Evolutionary conservation across 768 basidiomycete species (phyloP).

Genomic region (Lactifluus hygrophoroides): DNA sequence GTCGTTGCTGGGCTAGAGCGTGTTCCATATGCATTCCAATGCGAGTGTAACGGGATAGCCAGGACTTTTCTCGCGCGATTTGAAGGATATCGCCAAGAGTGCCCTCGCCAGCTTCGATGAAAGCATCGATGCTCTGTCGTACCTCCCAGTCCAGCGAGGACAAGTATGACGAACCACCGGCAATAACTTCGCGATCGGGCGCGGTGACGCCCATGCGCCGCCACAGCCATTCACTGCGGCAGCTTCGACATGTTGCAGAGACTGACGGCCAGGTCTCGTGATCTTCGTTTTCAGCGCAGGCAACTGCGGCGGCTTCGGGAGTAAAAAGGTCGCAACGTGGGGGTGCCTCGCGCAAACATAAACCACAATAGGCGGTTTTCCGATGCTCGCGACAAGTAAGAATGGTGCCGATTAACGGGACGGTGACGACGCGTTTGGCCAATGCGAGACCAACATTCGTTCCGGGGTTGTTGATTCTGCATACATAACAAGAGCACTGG

Average conservation of each 20-base stretch:
- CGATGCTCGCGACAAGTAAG: slow-evolving; percentile 58
- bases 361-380: slow-evolving; percentile 51
- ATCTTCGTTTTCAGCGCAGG: slow-evolving; percentile 64
- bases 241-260: slow-evolving; percentile 58
- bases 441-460: slow-evolving; percentile 40
- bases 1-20: slow-evolving; percentile 47
- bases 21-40: slow-evolving; percentile 59
- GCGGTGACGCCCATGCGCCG: slow-evolving; percentile 40
- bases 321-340: slow-evolving; percentile 28
- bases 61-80: slow-evolving; percentile 60
- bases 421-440: slow-evolving; percentile 39
- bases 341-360: slow-evolving; percentile 61
- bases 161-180: slow-evolving; percentile 30
- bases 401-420: slow-evolving; percentile 39
- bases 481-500: slow-evolving; percentile 49
- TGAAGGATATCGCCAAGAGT: slow-evolving; percentile 50
- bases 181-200: slow-evolving; percentile 48
- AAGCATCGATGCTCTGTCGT: slow-evolving; percentile 58
- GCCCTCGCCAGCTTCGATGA: slow-evolving; percentile 67
- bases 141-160: slow-evolving; percentile 53
- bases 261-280: slow-evolving; percentile 56
- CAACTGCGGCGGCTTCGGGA: slow-evolving; percentile 29
- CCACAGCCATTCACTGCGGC: slow-evolving; percentile 61
- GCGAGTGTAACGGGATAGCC: slow-evolving; percentile 58
- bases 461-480: slow-evolving; percentile 57